Conservation (phyloP, 805 yeast species). For the Barnettozyma californica region DNA sequence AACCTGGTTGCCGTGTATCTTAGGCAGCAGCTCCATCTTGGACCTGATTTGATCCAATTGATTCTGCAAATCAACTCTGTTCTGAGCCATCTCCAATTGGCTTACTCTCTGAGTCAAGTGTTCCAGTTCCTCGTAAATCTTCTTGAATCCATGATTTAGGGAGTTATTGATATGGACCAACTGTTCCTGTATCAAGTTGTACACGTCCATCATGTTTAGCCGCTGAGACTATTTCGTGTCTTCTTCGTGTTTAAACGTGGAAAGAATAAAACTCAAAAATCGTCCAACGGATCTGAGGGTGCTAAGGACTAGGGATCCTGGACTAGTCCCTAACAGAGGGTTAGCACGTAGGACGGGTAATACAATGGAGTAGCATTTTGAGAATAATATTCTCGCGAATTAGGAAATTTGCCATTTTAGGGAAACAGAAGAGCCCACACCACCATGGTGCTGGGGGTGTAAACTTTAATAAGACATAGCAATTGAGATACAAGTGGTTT, state of each 20-base stretch:
- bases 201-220: conserved; percentile 18
- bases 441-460: no score
- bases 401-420: not conserved
- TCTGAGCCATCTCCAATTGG: conserved; percentile 13
- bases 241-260: not conserved
- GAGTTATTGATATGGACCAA: conserved; percentile 16
- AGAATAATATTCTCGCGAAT: not conserved
- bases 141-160: conserved; percentile 13
- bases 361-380: not conserved
- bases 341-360: not conserved
- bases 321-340: not conserved
- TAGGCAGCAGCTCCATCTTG: conserved; percentile 15
- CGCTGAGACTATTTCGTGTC: conserved; percentile 1
- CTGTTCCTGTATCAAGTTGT: conserved; percentile 23
- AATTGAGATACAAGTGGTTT: no score
- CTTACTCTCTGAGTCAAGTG: conserved; percentile 18
- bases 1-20: conserved; percentile 18
- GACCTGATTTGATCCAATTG: conserved; percentile 12
- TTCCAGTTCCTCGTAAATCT: conserved; percentile 17
- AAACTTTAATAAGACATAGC: no score
- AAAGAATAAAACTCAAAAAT: not conserved
- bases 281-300: not conserved
- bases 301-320: not conserved
- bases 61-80: conserved; percentile 6
- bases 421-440: no score